These are phyloP conservation scores for Croton laevigatus DNA, from an alignment of 441 rosid species.

Conservation along the genomic window DNA sequence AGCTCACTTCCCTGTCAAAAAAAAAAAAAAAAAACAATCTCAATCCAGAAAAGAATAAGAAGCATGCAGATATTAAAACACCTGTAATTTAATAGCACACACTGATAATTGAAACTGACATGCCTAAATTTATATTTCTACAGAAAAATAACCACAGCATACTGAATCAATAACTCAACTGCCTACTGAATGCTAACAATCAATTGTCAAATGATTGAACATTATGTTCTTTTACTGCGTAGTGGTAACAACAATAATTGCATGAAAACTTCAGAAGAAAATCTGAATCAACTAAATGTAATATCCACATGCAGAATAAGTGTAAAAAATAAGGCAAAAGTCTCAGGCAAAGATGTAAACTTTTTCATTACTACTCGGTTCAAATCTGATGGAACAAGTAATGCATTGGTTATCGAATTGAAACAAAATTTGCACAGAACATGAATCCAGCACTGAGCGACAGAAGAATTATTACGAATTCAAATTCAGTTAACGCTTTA, in stretches of 20 bases:
- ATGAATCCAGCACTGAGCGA: neutral
- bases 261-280: neutral
- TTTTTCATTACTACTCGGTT: neutral
- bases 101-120: conserved; percentile 1
- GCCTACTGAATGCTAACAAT: conserved; percentile 13
- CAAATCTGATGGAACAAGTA: neutral
- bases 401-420: neutral
- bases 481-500: neutral
- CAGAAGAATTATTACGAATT: neutral
- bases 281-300: neutral
- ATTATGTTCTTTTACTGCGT: neutral
- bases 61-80: conserved; percentile 4
- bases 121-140: neutral
- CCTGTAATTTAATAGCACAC: neutral
- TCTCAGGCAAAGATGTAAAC: neutral
- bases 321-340: neutral
- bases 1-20: conserved; percentile 35
- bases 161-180: neutral
- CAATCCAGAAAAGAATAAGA: conserved; percentile 18
- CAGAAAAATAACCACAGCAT: neutral
- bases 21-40: conserved; percentile 24
- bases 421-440: neutral
- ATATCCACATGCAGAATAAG: neutral
- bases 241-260: neutral
- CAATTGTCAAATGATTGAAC: conserved; percentile 1